Percentiles rank a stretch among this genome's conserved stretches.
These are phyloP conservation scores for Digitaria exilis DNA, from an alignment of 202 grass and related monocot genomes.

Conservation along the genomic window DNA sequence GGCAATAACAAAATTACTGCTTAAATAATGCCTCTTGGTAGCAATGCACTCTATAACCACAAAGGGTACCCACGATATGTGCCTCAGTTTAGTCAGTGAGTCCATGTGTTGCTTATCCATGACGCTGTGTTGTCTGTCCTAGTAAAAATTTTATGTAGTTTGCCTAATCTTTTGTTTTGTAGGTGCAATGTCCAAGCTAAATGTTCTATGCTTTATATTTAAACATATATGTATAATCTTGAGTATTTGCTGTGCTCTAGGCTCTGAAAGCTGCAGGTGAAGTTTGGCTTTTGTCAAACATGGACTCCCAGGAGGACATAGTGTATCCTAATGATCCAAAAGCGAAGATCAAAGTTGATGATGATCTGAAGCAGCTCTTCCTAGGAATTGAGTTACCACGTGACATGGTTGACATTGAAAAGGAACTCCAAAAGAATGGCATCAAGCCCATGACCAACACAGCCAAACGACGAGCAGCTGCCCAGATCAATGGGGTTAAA, in stretches of 20 bases:
- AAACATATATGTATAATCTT: neutral
- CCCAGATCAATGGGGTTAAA: constrained; percentile 55
- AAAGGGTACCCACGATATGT: neutral
- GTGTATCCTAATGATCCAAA: constrained; percentile 90
- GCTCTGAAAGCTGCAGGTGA: constrained; percentile 68
- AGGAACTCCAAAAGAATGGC: constrained; percentile 83
- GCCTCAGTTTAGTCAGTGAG: neutral
- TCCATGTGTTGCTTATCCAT: neutral
- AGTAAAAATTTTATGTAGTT: neutral
- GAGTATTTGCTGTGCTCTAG: constrained; percentile 39
- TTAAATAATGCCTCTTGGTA: neutral
- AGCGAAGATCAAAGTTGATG: constrained; percentile 68
- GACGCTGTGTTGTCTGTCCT: neutral
- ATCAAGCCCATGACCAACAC: constrained; percentile 86
- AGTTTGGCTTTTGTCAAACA: constrained; percentile 87
- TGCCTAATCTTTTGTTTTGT: neutral
- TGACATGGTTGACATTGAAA: constrained; percentile 85
- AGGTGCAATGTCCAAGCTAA: neutral
- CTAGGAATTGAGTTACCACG: constrained; percentile 66
- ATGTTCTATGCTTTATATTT: neutral
- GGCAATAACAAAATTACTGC: neutral
- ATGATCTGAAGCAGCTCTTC: constrained; percentile 80
- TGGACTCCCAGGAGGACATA: constrained; percentile 93
- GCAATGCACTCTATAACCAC: neutral
- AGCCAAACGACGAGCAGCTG: constrained; percentile 55